A percentile compares a stretch with the other conserved stretches of the same genome.
Conservation (phyloP, 2,329 filamentous ascomycete genomes). For the Botrytis cinerea region DNA sequence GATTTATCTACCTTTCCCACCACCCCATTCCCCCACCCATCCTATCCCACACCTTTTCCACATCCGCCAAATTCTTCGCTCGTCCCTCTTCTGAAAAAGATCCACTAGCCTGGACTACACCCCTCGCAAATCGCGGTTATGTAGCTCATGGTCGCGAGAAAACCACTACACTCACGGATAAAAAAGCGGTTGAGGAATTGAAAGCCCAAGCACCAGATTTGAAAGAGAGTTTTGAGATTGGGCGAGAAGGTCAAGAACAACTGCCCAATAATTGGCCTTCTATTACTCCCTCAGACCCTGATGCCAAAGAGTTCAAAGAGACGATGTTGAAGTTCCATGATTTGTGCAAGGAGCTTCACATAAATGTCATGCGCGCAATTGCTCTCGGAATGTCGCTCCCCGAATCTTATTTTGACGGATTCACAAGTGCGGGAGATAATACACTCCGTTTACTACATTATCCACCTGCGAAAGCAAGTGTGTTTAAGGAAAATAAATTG, state of each 20-base stretch:
- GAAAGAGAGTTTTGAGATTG: slow-evolving; percentile 68
- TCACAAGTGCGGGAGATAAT: slow-evolving; percentile 65
- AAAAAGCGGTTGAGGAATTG: slow-evolving; percentile 47
- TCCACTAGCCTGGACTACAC: slow-evolving; percentile 68
- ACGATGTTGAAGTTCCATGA: slow-evolving; percentile 75
- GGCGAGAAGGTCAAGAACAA: slow-evolving; percentile 58
- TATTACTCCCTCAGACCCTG: slow-evolving; percentile 46
- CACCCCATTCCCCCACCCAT: slow-evolving; percentile 66
- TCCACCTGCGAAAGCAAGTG: slow-evolving; percentile 49
- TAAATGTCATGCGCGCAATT: slow-evolving; percentile 80
- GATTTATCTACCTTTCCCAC: slow-evolving; percentile 87
- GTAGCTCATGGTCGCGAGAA: slow-evolving; percentile 48
- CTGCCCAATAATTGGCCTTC: slow-evolving; percentile 79
- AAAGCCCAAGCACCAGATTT: slow-evolving; percentile 61
- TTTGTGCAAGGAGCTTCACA: slow-evolving; percentile 73
- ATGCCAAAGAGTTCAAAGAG: slow-evolving; percentile 63
- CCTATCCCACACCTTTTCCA: slow-evolving; percentile 63
- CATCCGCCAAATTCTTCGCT: slow-evolving; percentile 71
- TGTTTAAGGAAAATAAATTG: slow-evolving; percentile 53
- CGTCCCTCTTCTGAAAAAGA: slow-evolving; percentile 61
- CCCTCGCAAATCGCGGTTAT: slow-evolving; percentile 74
- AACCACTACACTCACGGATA: slow-evolving; percentile 31
- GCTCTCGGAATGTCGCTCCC: slow-evolving; percentile 77
- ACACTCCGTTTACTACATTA: slow-evolving; percentile 64
- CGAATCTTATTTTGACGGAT: slow-evolving; percentile 73